Conservation (phyloP, 2,329 filamentous ascomycete species). For the Botrytis paeoniae region DNA sequence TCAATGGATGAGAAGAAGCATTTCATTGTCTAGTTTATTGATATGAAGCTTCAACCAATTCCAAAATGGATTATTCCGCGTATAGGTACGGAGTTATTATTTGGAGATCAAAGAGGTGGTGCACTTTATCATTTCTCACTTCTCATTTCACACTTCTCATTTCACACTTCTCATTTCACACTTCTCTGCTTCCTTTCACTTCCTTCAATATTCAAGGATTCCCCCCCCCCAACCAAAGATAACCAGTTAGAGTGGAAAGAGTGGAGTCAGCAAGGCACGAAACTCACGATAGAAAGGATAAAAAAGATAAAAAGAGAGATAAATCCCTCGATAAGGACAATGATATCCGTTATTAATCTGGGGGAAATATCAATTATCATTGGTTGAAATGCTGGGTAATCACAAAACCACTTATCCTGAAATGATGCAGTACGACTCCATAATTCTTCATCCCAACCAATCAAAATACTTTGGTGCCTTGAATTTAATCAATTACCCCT, state of each 20-base stretch:
- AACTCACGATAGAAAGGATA: background rate
- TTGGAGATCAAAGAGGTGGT: too few relatives aligned
- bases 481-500: background rate
- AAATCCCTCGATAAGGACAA: background rate
- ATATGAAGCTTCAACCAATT: background rate
- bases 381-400: background rate
- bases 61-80: background rate
- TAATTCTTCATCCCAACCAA: background rate
- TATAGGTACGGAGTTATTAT: too few relatives aligned
- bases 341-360: background rate
- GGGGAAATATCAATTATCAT: background rate
- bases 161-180: too few relatives aligned
- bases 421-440: accelerated
- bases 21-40: too few relatives aligned
- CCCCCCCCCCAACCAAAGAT: background rate
- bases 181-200: background rate
- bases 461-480: background rate
- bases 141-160: background rate
- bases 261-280: background rate
- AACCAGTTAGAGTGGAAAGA: background rate
- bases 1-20: background rate
- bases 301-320: background rate
- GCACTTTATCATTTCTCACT: background rate
- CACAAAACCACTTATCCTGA: background rate
- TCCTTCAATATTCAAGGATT: background rate